Percentiles rank a stretch among this genome's conserved stretches.
These are phyloP conservation scores for Astrocystis sublimbata DNA, from an alignment of 495 filamentous ascomycete genomes.

Conservation along the genomic window DNA sequence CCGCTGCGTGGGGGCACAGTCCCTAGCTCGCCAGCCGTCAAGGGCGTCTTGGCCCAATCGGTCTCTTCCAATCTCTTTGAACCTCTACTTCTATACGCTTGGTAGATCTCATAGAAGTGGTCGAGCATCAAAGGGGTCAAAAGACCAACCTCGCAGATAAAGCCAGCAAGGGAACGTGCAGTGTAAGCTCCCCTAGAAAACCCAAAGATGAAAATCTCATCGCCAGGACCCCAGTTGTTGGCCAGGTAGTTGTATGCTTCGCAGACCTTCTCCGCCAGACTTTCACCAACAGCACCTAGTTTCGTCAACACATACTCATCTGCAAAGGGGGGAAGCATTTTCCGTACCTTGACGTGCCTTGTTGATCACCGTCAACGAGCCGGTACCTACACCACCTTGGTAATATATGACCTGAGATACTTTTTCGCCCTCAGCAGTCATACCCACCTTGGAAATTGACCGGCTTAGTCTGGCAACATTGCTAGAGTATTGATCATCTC, in stretches of 20 bases:
- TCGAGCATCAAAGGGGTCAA: conserved; percentile 59
- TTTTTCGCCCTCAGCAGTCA: background rate
- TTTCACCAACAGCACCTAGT: conserved; percentile 8
- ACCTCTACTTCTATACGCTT: conserved; percentile 36
- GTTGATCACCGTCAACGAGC: conserved; percentile 12
- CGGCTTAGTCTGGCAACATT: conserved; percentile 3
- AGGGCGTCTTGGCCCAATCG: background rate
- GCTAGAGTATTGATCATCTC: conserved; percentile 1
- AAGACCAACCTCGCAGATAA: conserved; percentile 58
- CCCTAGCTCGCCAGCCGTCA: conserved; percentile 1
- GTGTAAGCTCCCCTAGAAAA: conserved; percentile 71
- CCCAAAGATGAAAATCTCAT: conserved; percentile 66
- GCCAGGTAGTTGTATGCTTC: conserved; percentile 61
- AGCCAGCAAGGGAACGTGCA: conserved; percentile 57
- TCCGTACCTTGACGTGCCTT: background rate
- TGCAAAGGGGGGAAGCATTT: background rate
- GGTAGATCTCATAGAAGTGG: conserved; percentile 55
- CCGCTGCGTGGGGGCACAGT: background rate
- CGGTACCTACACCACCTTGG: conserved; percentile 23
- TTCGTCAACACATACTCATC: background rate
- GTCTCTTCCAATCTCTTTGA: background rate
- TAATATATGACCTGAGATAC: conserved; percentile 29
- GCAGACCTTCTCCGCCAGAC: conserved; percentile 43
- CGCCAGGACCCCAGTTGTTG: conserved; percentile 58
- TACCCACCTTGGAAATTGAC: conserved; percentile 17